Evolutionary conservation across 106 monocot species (phyloP), one percentile per base, ranked within the genome.

Genomic region (Dioscorea zingiberensis): DNA sequence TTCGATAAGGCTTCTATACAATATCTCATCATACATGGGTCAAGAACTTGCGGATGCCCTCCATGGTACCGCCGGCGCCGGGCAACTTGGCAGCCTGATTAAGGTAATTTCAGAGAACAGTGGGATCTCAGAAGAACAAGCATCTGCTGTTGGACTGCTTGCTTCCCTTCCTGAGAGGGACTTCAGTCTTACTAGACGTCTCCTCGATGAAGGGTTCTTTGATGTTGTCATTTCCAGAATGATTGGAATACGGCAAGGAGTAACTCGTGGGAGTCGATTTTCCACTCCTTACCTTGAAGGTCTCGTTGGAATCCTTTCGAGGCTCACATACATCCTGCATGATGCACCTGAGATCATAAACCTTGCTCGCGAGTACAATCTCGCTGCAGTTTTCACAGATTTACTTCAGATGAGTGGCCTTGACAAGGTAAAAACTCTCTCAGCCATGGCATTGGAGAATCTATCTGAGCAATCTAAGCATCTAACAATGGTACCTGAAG

Each of bases 51-150:
- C 82, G 12, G 80, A 87, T 25, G 76, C 83, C 46, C 72, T 97
- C 25, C 70, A 75, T 49, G 76, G 69, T 47, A 75, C 77, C 58
- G 68, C 74, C n/a, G 78, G 88, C 58, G 68, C 74, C n/a, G 78
- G 88, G 21, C 91, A 88, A 65, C 83, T 97, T 9, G 58, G 81
- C 27, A 72, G 83, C 47, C 69, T 97, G 58, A 73, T 86, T 21
- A 75, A 63, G 25, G 83, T 91, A 57, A 74, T 91, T 26, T 74
- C 73, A 28, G 94, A 95, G 18, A 62, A 85, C 59, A 69, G 66
- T 60, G 85, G 88, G 3, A 66, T 84, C 54, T 76, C 83, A 27
- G 95, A 97, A 71, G 95, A 97, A 47, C 91, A 97, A 71, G 88
- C 85, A 30, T 91, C 83, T 17, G 91, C 88, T 13, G 63, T 78